Base-by-base conservation (phyloP, 495 filamentous ascomycete species). In the Glarea lozoyensis region DNA sequence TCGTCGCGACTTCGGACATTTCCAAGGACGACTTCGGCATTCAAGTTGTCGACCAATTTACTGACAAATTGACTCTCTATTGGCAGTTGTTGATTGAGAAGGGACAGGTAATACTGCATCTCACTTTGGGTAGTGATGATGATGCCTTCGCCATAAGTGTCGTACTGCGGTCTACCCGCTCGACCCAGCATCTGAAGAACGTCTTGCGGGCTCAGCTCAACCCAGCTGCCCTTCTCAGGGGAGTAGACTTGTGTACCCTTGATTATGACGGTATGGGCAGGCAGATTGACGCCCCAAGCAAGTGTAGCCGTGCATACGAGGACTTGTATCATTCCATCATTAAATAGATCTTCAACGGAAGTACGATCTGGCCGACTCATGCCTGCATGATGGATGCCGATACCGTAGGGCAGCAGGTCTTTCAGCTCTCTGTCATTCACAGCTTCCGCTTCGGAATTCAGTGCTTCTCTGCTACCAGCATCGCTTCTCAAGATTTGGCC, bases 161-260 rank as follows among this genome's bases (percentile, higher is more conserved):
- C 92, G 54, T 87, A 99, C 52, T 99, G 92, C 7, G 92, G 92
- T 42, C 92, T 79, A 58, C 92, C 92, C 32, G 92, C 92, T 66
- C 92, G 88, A 53, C 92, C 92, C 50, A 99, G 79, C 92, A 99
- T 99, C 60, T 99, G 92, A 24, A 99, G 70, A 31, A 97, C 90
- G 63, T 99, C 92, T 56, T 99, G 92, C 10, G 93, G 92, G 52
- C 88, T 95, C 44, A 99, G 59, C 55, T 99, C 93, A 12, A 99
- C 93, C 89, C 92, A 99, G 59, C 85, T 89, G 65, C 92, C 92
- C 64, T 96, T 97, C 59, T 99, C 92, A 1, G 92, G 93, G 3
- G 93, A 97, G 60, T 99, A 99, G 29, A 97, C 82, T 58, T 95
- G 88, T 0, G 92, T 99, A 29, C 88, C 88, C 59, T 96, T 96